Percentiles rank a stretch among this genome's conserved stretches.
These are phyloP conservation scores for Debaryomyces tyrocola DNA, from an alignment of 805 yeast genomes.

Conservation along the genomic window DNA sequence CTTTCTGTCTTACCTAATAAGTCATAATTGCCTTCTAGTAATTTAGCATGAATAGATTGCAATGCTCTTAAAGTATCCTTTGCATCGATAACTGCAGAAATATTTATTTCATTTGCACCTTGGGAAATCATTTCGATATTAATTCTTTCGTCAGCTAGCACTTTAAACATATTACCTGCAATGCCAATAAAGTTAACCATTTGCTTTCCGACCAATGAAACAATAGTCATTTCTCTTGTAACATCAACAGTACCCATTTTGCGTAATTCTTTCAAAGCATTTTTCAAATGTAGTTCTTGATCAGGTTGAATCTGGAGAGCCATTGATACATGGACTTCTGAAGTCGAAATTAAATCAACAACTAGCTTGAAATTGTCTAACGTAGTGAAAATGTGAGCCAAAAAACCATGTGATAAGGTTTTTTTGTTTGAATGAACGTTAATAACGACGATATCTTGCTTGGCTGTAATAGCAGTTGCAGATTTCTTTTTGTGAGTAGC, in stretches of 20 bases:
- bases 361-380: slow-evolving; percentile 82
- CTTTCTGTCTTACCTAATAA: slow-evolving; percentile 18
- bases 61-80: slow-evolving; percentile 82
- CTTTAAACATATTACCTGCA: slow-evolving; percentile 95
- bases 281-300: slow-evolving; percentile 61
- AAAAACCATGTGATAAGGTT: slow-evolving; percentile 89
- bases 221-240: slow-evolving; percentile 83
- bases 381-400: slow-evolving; percentile 85
- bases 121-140: slow-evolving; percentile 98
- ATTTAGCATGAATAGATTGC: slow-evolving; percentile 75
- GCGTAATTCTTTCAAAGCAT: slow-evolving; percentile 76
- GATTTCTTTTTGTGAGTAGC: slow-evolving; percentile 53
- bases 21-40: slow-evolving; percentile 51
- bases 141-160: slow-evolving; percentile 85
- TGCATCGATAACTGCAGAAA: slow-evolving; percentile 89
- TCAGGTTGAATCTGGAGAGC: slow-evolving; percentile 78
- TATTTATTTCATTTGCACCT: slow-evolving; percentile 97
- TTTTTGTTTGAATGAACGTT: slow-evolving; percentile 94
- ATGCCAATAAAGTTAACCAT: slow-evolving; percentile 96
- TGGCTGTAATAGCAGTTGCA: slow-evolving; percentile 96
- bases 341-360: slow-evolving; percentile 93
- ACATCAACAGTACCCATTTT: slow-evolving; percentile 87
- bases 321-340: slow-evolving; percentile 98
- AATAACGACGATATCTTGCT: slow-evolving; percentile 85
- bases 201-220: slow-evolving; percentile 93